Conservation (phyloP, 2,329 filamentous ascomycete genomes). For the Diaporthe sp. region DNA sequence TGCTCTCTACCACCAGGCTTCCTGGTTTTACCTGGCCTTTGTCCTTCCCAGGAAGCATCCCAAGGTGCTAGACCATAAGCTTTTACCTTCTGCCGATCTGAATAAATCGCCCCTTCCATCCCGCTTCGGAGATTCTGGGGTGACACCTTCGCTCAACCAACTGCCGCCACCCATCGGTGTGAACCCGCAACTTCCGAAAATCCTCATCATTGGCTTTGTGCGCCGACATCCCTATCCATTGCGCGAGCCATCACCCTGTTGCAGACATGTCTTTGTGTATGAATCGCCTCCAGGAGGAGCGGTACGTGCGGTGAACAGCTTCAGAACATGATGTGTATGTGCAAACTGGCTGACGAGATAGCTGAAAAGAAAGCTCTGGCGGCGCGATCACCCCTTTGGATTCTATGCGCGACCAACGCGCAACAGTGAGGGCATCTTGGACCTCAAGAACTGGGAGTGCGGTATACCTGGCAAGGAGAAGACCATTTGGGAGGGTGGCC, state of each 20-base stretch:
- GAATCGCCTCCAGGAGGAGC: constrained; percentile 89
- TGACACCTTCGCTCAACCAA: constrained; percentile 8
- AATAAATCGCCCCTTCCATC: constrained; percentile 7
- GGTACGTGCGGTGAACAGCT: constrained; percentile 66
- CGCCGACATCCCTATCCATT: neutral
- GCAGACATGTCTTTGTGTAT: constrained; percentile 84
- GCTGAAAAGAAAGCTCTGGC: constrained; percentile 89
- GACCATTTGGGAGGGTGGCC: constrained; percentile 97
- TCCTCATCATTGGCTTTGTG: neutral
- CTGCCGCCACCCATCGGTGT: neutral
- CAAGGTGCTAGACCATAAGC: neutral
- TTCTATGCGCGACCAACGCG: constrained; percentile 94
- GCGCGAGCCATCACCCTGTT: neutral
- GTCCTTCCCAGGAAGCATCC: neutral
- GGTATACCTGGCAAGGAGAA: constrained; percentile 96
- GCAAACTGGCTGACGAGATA: constrained; percentile 13
- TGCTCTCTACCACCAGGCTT: neutral
- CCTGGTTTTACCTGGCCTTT: neutral
- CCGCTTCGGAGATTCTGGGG: neutral
- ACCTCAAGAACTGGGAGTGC: constrained; percentile 97
- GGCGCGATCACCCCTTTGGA: constrained; percentile 95
- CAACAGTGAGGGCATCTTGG: constrained; percentile 83
- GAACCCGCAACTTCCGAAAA: neutral
- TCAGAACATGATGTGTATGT: neutral
- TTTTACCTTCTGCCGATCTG: neutral